Base-by-base conservation (phyloP, 192 early-diverging fungal genomes). In the Backusella circina region DNA sequence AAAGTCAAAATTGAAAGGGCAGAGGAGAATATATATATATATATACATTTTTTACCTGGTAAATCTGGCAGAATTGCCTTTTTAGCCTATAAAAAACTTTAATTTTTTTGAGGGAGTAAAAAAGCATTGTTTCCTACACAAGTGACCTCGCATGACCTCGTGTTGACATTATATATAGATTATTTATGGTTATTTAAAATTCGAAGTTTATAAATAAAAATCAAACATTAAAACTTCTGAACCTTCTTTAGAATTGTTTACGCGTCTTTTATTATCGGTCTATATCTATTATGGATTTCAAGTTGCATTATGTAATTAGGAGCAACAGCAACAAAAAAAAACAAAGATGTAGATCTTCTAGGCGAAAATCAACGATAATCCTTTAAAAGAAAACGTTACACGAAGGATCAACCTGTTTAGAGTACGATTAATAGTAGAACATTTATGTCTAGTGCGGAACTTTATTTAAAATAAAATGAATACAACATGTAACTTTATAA, bases 71-170 rank as follows among this genome's bases (percentile, higher is more conserved):
- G 3, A 28, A 61, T 61, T 61, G 8, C 26, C 54, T 28, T 28
- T 61, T 61, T 28, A 10, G 21, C 21, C 10, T 6, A 47, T 7
- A n/a, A 61, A 28, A 61, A 26, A 12, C 23, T 61, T 54, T 61
- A 28, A 61, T 26, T 9, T 23, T 54, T 54, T 28, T 28, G 8
- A 28, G 54, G 54, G 54, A 13, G 54, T 13, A 28, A 28, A 15
- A 41, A 57, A 28, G 3, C 23, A 28, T 28, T 13, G 23, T 13
- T 61, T 10, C 23, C 23, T 61, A 13, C 54, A 61, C 54, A 61
- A 61, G 21, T 61, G 54, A 61, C 54, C 54, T 61, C 54, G 54
- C 54, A 28, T 61, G 54, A 61, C 54, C 54, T 61, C 54, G 54
- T 61, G 54, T 26, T 47, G 44, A 47, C 44, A 47, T 47, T 6